Base-by-base conservation (phyloP, 331 rosid species). In the Arachis monticola region DNA sequence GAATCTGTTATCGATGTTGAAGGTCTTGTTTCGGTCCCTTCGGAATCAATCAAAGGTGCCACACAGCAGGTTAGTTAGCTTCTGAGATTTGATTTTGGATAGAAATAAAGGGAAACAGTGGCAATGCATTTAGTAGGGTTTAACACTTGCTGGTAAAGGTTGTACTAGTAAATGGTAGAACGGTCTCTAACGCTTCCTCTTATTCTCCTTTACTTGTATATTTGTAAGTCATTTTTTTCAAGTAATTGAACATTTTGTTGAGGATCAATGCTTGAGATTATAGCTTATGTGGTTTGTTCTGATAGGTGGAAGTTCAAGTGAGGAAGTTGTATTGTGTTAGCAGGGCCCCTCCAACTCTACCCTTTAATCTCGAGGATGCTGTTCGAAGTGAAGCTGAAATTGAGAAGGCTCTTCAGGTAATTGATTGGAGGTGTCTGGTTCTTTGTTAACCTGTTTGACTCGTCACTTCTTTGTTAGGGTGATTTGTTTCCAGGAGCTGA, bases 261-360 rank as follows among this genome's bases (percentile, higher is more conserved):
- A 10, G 69, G 51, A 64, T 64, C 8, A 50, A 45, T 72, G 31
- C 35, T 56, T 32, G 60, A 22, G 51, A 5, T 67, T 31, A 14
- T 67, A 51, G 10, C 13, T 10, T 40, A 38, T 56, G 60, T 35
- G 46, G 60, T 44, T 45, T 64, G 38, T 76, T 45, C 41, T 41
- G 64, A 72, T 80, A 90, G 97, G 97, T 95, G 42, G 99, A 95
- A 79, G 73, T 95, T 77, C 97, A 90, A 78, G 97, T 92, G 64
- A 92, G 83, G 77, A 95, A 92, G 58, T 72, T 81, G 66, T 58
- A 76, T 13, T 76, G 81, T 71, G 60, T 93, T 11, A 76, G 81
- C 61, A 90, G 70, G 87, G 91, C 98, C 8, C 68, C 84, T 12
- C 87, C 90, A 35, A 77, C 68, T 10, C 81, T 90, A 22, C 95